phyloP scores from a whole-genome alignment of 1,139 yeast species.

The Kodamaea alishanica region DNA sequence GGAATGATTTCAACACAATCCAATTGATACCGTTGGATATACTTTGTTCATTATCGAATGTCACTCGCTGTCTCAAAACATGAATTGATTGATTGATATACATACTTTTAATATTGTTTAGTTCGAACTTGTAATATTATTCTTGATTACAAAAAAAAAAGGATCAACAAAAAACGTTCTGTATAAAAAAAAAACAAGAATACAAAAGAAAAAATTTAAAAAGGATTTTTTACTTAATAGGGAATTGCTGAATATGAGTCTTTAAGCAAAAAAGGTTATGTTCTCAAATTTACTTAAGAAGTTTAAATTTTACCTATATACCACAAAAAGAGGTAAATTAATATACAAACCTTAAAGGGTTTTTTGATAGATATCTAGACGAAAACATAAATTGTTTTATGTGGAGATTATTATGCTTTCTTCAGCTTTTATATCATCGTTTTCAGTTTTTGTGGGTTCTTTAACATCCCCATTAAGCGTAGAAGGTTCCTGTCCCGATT shows the following conservation, averaged over 20 bases:
- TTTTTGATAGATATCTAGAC: neutral
- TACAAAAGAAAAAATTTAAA: conserved; percentile 7
- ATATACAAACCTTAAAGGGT: neutral
- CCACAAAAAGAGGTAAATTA: neutral
- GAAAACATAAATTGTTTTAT: neutral
- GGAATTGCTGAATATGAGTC: conserved; percentile 7
- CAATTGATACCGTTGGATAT: no score
- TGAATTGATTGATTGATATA: no score
- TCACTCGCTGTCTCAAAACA: no score
- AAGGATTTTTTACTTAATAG: conserved; percentile 11
- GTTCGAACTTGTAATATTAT: no score
- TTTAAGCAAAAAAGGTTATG: neutral
- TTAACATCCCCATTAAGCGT: neutral
- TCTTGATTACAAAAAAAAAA: no score
- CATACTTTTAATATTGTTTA: no score
- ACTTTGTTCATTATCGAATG: no score
- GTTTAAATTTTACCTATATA: neutral
- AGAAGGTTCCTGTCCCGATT: neutral
- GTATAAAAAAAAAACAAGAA: conserved; percentile 4
- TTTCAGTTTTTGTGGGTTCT: neutral
- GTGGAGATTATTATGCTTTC: neutral
- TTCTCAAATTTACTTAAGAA: neutral
- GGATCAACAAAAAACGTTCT: no score
- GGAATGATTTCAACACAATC: no score
- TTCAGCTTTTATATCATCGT: neutral